Percentiles rank a stretch among this genome's conserved stretches.
These are phyloP conservation scores for Microcera coccophila DNA, from an alignment of 2,329 filamentous ascomycete species.

Conservation along the genomic window DNA sequence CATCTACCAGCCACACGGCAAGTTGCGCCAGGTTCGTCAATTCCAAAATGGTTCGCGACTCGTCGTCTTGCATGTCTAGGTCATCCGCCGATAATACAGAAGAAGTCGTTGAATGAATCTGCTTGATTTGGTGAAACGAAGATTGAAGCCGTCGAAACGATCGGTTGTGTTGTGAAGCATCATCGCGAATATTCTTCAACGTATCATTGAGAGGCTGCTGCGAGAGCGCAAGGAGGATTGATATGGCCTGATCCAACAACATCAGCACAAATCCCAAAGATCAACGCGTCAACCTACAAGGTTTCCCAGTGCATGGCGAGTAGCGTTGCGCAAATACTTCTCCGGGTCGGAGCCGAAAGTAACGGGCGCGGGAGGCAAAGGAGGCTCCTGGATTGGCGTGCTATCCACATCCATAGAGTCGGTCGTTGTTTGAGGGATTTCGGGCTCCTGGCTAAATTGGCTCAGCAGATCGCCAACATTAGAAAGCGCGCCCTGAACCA, in stretches of 20 bases:
- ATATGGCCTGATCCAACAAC: slow-evolving; percentile 32
- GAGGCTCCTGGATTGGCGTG: slow-evolving; percentile 25
- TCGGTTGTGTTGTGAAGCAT: slow-evolving; percentile 32
- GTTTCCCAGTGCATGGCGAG: slow-evolving; percentile 38
- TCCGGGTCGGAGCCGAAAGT: slow-evolving; percentile 36
- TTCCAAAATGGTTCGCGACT: slow-evolving; percentile 38
- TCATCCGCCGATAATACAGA: slow-evolving; percentile 33
- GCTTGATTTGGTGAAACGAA: slow-evolving; percentile 33
- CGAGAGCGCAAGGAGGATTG: slow-evolving; percentile 36
- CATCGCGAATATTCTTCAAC: slow-evolving; percentile 31
- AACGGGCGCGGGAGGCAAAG: slow-evolving; percentile 23
- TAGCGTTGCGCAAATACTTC: slow-evolving; percentile 37
- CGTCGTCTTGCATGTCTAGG: slow-evolving; percentile 31
- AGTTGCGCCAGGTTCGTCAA: slow-evolving; percentile 49
- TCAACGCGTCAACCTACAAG: slow-evolving; percentile 32
- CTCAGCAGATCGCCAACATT: slow-evolving; percentile 37
- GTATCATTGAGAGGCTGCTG: slow-evolving; percentile 38
- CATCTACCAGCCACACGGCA: slow-evolving; percentile 38
- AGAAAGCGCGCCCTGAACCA: slow-evolving; percentile 40
- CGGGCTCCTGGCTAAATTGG: slow-evolving; percentile 27
- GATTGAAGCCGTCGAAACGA: slow-evolving; percentile 31
- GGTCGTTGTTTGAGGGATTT: slow-evolving; percentile 22
- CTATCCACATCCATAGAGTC: slow-evolving; percentile 36
- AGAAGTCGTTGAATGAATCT: slow-evolving; percentile 32
- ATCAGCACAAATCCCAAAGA: slow-evolving; percentile 12